Evolutionary conservation across 208 protist genomes (phyloP).

Genomic region (Phytomonas sp.): DNA sequence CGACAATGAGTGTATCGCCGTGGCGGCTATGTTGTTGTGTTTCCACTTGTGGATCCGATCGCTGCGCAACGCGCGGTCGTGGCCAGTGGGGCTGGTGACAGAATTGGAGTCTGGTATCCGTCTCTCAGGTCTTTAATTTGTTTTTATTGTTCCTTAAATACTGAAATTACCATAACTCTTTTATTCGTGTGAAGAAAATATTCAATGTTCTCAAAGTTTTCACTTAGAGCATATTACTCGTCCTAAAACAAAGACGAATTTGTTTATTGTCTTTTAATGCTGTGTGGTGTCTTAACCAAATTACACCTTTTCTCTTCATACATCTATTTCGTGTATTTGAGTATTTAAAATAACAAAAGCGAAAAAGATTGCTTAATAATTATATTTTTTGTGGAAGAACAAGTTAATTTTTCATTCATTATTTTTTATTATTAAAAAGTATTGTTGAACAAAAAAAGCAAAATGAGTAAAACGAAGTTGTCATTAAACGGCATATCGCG

Average conservation of each 20-base stretch:
- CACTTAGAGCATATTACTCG: slow-evolving; percentile 1
- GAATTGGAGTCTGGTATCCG: slow-evolving; percentile 75
- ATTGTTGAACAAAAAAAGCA: background rate
- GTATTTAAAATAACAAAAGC: slow-evolving; percentile 1
- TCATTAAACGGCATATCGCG: background rate
- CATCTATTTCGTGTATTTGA: background rate
- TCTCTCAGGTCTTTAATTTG: slow-evolving; percentile 11
- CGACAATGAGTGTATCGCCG: slow-evolving; percentile 98
- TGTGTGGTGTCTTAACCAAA: background rate
- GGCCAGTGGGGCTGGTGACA: slow-evolving; percentile 40
- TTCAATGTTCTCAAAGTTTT: slow-evolving; percentile 12
- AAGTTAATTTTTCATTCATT: background rate
- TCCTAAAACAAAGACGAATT: slow-evolving; percentile 5
- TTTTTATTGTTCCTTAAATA: slow-evolving; percentile 10
- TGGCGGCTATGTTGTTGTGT: slow-evolving; percentile 93
- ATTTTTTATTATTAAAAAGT: background rate
- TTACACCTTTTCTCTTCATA: slow-evolving; percentile 6
- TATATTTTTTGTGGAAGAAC: background rate
- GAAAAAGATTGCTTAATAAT: background rate
- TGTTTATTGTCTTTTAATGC: slow-evolving; percentile 9
- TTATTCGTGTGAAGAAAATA: slow-evolving; percentile 6
- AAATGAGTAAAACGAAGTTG: background rate
- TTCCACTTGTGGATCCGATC: slow-evolving; percentile 90
- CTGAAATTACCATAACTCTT: slow-evolving; percentile 2
- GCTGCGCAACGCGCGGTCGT: slow-evolving; percentile 33